These are phyloP conservation scores for Lentinula sp. DNA, from an alignment of 768 basidiomycete species.

Conservation along the genomic window DNA sequence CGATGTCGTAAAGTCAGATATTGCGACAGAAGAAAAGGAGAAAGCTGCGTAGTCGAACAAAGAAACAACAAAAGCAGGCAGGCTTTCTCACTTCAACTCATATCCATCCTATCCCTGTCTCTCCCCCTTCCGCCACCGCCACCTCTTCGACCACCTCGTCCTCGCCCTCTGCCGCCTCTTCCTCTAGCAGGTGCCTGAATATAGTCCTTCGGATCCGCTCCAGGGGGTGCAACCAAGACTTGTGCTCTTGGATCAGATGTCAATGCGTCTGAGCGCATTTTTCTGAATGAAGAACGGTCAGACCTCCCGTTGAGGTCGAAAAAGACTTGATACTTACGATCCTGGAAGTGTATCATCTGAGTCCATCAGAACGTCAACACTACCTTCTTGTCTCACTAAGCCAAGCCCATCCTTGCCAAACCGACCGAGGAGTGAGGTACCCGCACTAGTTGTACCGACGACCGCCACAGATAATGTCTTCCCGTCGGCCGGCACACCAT, in stretches of 20 bases:
- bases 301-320: neutral
- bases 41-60: no score
- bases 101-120: constrained; percentile 23
- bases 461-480: constrained; percentile 61
- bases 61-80: no score
- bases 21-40: no score
- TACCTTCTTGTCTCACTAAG: constrained; percentile 45
- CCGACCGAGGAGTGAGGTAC: constrained; percentile 49
- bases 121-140: constrained; percentile 27
- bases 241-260: constrained; percentile 61
- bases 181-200: constrained; percentile 23
- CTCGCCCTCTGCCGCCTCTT: constrained; percentile 20
- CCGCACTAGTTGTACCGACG: constrained; percentile 47
- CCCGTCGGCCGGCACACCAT: constrained; percentile 81
- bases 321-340: constrained; percentile 43
- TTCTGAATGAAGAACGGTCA: constrained; percentile 37
- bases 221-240: constrained; percentile 65
- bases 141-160: constrained; percentile 31
- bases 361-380: constrained; percentile 59
- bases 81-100: neutral
- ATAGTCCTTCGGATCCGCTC: constrained; percentile 51
- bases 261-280: constrained; percentile 81
- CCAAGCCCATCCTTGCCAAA: constrained; percentile 51
- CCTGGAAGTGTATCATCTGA: constrained; percentile 30
- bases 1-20: no score